Percentiles rank a stretch among this genome's conserved stretches.
phyloP scores from a whole-genome alignment of 208 protist species.

The Herpetomonas samuelpessoai region DNA sequence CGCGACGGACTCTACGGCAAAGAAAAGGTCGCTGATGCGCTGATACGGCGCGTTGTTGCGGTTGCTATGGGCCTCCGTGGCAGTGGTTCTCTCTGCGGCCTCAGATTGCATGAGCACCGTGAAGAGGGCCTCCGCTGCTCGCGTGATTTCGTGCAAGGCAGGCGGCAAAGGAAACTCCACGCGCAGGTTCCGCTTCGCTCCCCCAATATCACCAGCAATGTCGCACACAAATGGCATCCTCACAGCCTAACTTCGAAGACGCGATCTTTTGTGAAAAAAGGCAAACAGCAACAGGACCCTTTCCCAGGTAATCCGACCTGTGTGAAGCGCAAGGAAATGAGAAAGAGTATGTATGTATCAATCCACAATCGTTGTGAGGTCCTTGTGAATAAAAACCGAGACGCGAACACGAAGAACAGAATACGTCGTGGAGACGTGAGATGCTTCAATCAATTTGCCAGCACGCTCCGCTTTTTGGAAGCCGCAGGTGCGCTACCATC shows the following conservation, averaged over 20 bases:
- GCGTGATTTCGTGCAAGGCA: constrained; percentile 48
- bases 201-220: constrained; percentile 22
- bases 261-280: not conserved
- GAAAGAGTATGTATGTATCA: too few species aligned
- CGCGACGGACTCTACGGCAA: constrained; percentile 37
- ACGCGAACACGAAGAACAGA: too few species aligned
- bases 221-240: constrained; percentile 29
- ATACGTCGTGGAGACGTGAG: too few species aligned
- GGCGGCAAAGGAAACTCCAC: constrained; percentile 49
- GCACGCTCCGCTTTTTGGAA: too few species aligned
- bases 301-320: too few species aligned
- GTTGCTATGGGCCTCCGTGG: not conserved
- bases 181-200: constrained; percentile 37
- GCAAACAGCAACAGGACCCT: too few species aligned
- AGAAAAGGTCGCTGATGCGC: not conserved
- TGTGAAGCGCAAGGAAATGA: too few species aligned
- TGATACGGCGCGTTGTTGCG: not conserved
- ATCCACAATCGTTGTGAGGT: too few species aligned
- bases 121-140: constrained; percentile 48
- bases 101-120: constrained; percentile 11
- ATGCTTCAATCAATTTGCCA: too few species aligned
- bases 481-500: too few species aligned
- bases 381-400: too few species aligned
- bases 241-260: constrained; percentile 5
- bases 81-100: not conserved